phyloP scores from a whole-genome alignment of 208 protist genomes.

The Leishmania tropica region DNA sequence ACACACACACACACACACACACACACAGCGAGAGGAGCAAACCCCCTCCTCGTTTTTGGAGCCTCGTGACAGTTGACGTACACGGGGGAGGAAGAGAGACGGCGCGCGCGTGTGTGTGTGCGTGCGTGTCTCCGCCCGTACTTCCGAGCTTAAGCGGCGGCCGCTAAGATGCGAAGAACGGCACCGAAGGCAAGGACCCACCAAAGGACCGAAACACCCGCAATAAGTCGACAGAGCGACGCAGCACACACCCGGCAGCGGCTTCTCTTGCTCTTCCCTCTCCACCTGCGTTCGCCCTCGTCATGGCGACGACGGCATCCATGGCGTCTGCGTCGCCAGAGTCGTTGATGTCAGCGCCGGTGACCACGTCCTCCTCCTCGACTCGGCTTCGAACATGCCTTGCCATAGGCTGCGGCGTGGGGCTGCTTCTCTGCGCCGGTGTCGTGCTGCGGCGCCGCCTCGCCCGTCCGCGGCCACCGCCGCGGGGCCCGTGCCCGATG shows the following conservation, averaged over 20 bases:
- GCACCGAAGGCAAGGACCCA: background rate
- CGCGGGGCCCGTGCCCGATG: conserved; percentile 19
- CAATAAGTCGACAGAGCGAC: too few relatives aligned
- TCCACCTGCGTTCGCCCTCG: background rate
- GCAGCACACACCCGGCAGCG: background rate
- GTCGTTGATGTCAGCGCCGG: background rate
- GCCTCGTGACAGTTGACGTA: background rate
- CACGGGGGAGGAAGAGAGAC: background rate
- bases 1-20: background rate
- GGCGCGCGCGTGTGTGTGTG: background rate
- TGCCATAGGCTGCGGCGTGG: conserved; percentile 10
- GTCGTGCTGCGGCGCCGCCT: conserved; percentile 18
- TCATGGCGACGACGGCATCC: background rate
- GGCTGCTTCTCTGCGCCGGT: conserved; percentile 19
- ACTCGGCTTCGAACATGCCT: background rate
- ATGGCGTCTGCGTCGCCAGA: background rate
- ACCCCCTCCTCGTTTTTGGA: background rate
- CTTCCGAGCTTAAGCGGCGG: background rate
- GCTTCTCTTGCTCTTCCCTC: background rate
- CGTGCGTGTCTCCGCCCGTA: background rate
- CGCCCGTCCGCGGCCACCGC: conserved; percentile 6
- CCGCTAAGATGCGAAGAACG: background rate
- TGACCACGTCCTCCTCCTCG: background rate
- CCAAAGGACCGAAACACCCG: background rate
- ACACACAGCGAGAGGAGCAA: background rate